A percentile compares a stretch with the other conserved stretches of the same genome.
These are phyloP conservation scores for Haplosporangium gracile DNA, from an alignment of 192 early-diverging fungal genomes.

Conservation along the genomic window DNA sequence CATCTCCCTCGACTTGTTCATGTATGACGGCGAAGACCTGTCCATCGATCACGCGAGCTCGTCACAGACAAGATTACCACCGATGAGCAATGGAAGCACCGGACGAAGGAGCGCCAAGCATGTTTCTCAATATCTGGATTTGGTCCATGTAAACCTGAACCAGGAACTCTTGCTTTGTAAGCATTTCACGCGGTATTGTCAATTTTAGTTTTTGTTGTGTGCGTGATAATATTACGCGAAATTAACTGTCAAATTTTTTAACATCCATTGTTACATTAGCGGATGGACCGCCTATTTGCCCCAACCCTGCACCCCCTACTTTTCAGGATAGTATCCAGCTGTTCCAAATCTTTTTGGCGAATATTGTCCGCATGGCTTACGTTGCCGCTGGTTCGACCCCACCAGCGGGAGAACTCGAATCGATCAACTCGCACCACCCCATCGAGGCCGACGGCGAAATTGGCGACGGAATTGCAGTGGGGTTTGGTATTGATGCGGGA, in stretches of 20 bases:
- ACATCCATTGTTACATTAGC: conserved; percentile 35
- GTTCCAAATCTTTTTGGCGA: conserved; percentile 63
- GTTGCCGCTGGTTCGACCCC: conserved; percentile 72
- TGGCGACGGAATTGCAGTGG: conserved; percentile 71
- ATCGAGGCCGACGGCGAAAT: conserved; percentile 57
- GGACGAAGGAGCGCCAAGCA: conserved; percentile 35
- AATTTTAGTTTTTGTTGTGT: neutral
- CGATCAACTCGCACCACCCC: conserved; percentile 66
- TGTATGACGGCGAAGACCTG: conserved; percentile 59
- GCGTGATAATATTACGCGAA: neutral
- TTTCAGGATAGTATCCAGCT: conserved; percentile 66
- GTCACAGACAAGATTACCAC: conserved; percentile 39
- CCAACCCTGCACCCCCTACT: conserved; percentile 68
- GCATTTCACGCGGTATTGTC: neutral
- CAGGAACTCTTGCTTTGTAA: conserved; percentile 47
- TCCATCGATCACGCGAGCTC: conserved; percentile 31
- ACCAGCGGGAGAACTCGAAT: conserved; percentile 63
- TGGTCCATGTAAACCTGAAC: conserved; percentile 37
- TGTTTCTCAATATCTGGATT: conserved; percentile 42
- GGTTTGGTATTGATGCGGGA: conserved; percentile 71
- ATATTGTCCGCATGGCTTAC: conserved; percentile 67
- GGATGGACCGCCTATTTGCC: conserved; percentile 66
- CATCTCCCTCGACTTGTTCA: conserved; percentile 70
- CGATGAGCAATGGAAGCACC: conserved; percentile 29
- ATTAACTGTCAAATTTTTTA: neutral